Base-by-base conservation (phyloP, 2,329 filamentous ascomycete genomes). In the Dactylellina leptospora region DNA sequence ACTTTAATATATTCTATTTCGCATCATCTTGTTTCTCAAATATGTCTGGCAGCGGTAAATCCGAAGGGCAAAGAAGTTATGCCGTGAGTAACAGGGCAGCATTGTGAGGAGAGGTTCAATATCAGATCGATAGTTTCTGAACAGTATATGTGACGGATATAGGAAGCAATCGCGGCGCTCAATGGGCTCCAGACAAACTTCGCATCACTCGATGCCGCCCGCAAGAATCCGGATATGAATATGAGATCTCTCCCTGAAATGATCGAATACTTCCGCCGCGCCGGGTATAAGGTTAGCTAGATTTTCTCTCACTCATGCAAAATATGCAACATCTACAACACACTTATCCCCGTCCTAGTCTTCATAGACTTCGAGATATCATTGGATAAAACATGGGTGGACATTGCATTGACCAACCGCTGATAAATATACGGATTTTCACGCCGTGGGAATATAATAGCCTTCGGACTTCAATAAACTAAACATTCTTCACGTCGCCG, bases 181-280 rank as follows among this genome's bases (percentile, higher is more conserved):
- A 89, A 91, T 75, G 86, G 86, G 51, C 84, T 96, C 59, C 90
- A 93, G 77, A 89, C 90, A 61, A 96, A 96, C 79, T 89, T 88
- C 76, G 85, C 88, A 38, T 83, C 90, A 68, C 85, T 97, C 16
- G 88, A 96, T 78, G 87, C 89, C 54, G 88, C 95, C 55, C 85
- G 87, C 60, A 90, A 90, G 78, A 89, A 89, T 16, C 90, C 91
- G 18, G 82, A 87, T 74, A 85, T 84, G 25, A 96, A 96, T 78
- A 83, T 88, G 50, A 83, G 83, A 60, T 90, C 92, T 4, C 87
- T 96, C 53, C 90, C 91, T 0, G 91, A 96, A 79, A 93, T 95
- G 85, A 82, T 88, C 25, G 85, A 87, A 75, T 96, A 90, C 90
- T 87, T 91, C 74, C 82, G 81, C 47, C 89, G 89, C 73, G 87